Evolutionary conservation across 495 filamentous ascomycete species (phyloP).

Genomic region (Neurospora tetraspora): DNA sequence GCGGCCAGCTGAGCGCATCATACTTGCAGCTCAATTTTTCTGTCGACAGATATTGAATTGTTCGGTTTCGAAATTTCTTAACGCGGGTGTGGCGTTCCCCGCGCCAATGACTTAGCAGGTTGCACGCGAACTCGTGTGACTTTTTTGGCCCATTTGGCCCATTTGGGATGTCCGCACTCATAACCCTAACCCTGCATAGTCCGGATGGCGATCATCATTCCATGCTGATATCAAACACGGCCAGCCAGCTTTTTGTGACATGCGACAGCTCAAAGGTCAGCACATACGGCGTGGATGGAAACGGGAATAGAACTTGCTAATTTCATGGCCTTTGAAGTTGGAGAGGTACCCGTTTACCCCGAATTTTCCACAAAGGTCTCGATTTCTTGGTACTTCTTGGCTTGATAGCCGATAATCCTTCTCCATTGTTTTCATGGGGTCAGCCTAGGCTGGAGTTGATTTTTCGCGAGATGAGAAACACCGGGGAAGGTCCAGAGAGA

Average conservation of each 20-base stretch:
- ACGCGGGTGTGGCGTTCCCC: neutral
- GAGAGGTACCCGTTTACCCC: neutral
- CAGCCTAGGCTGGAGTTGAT: neutral
- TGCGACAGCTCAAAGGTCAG: too few species aligned
- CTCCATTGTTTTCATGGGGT: neutral
- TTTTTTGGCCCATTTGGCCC: neutral
- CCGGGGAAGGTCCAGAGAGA: neutral
- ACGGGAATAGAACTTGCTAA: neutral
- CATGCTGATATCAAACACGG: neutral
- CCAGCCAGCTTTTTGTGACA: too few species aligned
- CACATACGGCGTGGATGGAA: neutral
- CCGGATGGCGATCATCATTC: neutral
- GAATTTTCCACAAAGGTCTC: neutral
- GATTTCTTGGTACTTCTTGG: neutral
- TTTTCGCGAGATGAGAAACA: neutral
- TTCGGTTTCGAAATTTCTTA: neutral
- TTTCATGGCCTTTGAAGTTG: too few species aligned
- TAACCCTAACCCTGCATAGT: constrained; percentile 7
- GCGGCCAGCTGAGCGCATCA: constrained; percentile 16
- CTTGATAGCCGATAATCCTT: neutral
- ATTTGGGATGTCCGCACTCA: neutral
- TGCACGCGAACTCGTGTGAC: constrained; percentile 16
- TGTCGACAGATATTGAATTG: neutral
- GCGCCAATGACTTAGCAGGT: neutral
- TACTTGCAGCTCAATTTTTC: neutral